phyloP scores from a whole-genome alignment of 441 rosid species.

The Eruca vesicaria region DNA sequence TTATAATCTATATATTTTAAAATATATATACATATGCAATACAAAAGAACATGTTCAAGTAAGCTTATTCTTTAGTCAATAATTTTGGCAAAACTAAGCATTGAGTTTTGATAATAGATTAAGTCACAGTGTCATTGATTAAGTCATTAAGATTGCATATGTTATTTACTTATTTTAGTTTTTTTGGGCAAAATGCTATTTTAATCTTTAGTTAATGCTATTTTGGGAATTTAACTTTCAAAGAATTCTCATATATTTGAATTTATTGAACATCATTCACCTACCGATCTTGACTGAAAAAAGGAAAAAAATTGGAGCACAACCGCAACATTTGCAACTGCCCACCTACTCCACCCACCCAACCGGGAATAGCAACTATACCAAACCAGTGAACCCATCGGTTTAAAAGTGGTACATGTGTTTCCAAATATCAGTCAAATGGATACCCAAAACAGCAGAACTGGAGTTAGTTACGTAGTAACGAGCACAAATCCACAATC shows the following conservation, averaged over 20 bases:
- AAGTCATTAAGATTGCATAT: no score
- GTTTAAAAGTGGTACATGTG: conserved; percentile 11
- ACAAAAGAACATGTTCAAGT: no score
- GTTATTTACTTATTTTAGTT: no score
- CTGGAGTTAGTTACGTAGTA: not conserved
- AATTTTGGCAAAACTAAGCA: no score
- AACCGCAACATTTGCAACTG: conserved; percentile 25
- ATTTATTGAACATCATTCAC: conserved; percentile 30
- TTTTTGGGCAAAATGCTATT: no score
- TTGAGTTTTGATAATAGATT: no score
- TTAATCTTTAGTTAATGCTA: not conserved
- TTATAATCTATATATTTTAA: no score
- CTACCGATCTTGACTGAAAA: conserved; percentile 32
- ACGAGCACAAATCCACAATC: not conserved
- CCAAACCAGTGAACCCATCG: conserved; percentile 9
- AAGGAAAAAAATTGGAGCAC: conserved; percentile 18
- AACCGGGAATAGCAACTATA: conserved; percentile 7
- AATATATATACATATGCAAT: no score
- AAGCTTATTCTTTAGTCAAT: no score
- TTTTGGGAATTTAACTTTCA: not conserved
- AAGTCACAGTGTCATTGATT: no score
- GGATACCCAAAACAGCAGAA: not conserved
- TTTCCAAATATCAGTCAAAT: not conserved
- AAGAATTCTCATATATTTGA: not conserved
- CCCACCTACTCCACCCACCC: conserved; percentile 34